Base-by-base conservation (phyloP, 2,329 filamentous ascomycete species). In the Aspergillus awamori region DNA sequence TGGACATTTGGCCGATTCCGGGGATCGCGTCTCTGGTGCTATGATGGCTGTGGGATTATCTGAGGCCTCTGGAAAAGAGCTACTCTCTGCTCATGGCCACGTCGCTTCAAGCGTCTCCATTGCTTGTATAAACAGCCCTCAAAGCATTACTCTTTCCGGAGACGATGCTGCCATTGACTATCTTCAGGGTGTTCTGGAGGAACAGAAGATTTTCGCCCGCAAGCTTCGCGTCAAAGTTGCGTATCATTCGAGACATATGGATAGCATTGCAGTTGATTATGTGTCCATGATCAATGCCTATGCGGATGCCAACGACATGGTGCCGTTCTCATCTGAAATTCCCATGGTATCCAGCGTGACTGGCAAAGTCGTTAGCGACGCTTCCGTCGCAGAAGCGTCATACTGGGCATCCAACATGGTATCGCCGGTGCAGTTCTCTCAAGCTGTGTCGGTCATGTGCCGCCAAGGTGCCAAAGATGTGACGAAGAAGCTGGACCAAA, bases 21-120 rank as follows among this genome's bases (percentile, higher is more conserved):
- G 10, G 26, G 24, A 6, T 0, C 20, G 38, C 28, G 17, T 26
- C 26, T 10, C 24, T 20, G 58, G 58, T 26, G 26, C 51, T 17
- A 59, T 59, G 58, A 13, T 55, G 26, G 51, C 58, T 15, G 43
- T 55, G 15, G 58, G 41, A 3, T 20, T 59, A 8, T 52, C 51
- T 15, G 20, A 17, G 4, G 39, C 33, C 8, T 4, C 30, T 13
- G 10, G 20, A 17, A 3, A 6, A 30, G 26, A 17, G 17, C 7
- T 49, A 53, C 33, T 45, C 53, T 22, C 15, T 5, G 20, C 4
- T 5, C 13, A 53, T 17, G 8, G 13, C 13, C 30, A 28, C 6
- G 26, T 26, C 26, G 26, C 6, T 26, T 26, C 26, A 36, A 30
- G 3, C 17, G 30, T 57, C 6, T 36, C 26, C 1, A 36, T 61